Evolutionary conservation across 192 early-diverging fungal species (phyloP), one percentile per base, ranked within the genome.

Genomic region (Backusella morwellensis): DNA sequence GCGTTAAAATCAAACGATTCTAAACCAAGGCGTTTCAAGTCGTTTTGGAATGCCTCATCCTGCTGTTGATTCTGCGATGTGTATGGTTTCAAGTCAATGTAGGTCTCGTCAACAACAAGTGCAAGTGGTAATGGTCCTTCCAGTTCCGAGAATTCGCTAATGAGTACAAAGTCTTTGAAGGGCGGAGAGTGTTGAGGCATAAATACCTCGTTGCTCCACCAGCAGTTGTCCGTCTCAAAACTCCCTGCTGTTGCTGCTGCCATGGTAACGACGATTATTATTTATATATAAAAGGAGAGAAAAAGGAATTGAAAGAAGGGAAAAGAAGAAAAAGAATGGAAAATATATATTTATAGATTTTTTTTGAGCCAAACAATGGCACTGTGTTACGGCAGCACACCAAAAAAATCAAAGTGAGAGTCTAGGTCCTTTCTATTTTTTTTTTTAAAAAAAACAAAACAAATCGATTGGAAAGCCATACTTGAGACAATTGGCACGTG

Each of bases 91-190:
- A 82, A 36, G 36, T 82, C 80, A 4, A 82, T 36, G 17, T 78
- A 82, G 6, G 42, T 36, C 7, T 54, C 38, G 5, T 76, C 74
- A 23, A 52, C 77, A 17, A 88, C 82, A 9, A 84, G 78, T 73
- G 85, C 85, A 32, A 86, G 78, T 3, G 86, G 81, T n/a, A 84
- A 35, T 26, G 86, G 86, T 8, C 86, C 86, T 66, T 88, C 85
- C 35, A 88, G 35, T 66, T 88, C 86, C 66, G 86, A 88, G 73
- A 88, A 88, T 56, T 88, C 86, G 36, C 83, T 85, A 12, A 88
- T 80, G 12, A 88, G 82, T 3, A 88, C 86, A 83, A 88, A 88
- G 66, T 88, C 86, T 34, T 80, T 80, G 15, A 82, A 79, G 66
- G 70, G 40, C 12, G 21, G 21, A 23, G 56, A 47, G 19, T 68